Evolutionary conservation across 2,329 filamentous ascomycete genomes (phyloP), one percentile per base, ranked within the genome.

Genomic region (Claviceps africana): DNA sequence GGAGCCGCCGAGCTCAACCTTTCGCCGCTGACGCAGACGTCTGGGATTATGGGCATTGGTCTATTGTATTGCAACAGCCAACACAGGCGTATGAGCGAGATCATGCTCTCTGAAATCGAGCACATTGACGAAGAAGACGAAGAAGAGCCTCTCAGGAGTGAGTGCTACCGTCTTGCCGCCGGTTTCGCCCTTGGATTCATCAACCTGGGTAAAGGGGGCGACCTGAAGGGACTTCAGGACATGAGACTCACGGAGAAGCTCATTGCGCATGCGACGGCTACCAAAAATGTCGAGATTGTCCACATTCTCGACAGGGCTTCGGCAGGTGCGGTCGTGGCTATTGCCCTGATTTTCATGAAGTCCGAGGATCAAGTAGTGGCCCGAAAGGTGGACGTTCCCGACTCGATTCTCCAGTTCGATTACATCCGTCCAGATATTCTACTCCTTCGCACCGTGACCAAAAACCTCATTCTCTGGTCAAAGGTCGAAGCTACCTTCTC

Each of bases 61-160:
- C 71, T 98, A 42, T 74, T 98, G 1, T 98, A 97, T 67, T 94
- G 86, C 69, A 86, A 90, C 64, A 96, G 90, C 30, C 91, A 97
- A 62, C 94, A 98, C 68, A 86, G 94, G 31, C 83, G 94, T 39
- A 98, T 98, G 93, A 97, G 89, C 63, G 93, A 98, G 65, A 88
- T 97, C 19, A 96, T 98, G 88, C 80, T 98, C 49, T 97, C 91
- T 0, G 93, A 98, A 65, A 93, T 98, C 55, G 89, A 96, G 64
- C 85, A 90, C 56, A 77, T 88, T 50, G 88, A 93, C 45, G 71
- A 75, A 28, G 78, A 86, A 39, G 86, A 91, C 51, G 90, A 96
- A 54, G 85, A 90, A 53, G 88, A 95, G 60, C 82, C 83, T 22
- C 70, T 97, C 48, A 82, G 91, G 25, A 91, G 94, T 62, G 93